Evolutionary conservation across 208 protist species (phyloP).

Genomic region (Leishmania major): DNA sequence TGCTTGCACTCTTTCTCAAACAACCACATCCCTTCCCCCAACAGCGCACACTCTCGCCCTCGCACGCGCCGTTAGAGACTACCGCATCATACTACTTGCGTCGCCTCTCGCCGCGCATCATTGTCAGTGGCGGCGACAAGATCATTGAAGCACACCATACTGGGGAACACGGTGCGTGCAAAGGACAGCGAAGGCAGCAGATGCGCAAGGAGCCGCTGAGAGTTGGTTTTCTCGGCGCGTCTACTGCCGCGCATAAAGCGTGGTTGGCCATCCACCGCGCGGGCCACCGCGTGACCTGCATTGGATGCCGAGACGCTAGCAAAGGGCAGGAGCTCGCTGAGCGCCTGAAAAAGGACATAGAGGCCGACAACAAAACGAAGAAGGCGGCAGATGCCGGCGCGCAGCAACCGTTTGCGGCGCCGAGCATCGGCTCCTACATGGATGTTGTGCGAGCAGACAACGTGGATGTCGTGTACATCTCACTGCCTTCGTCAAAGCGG

Average conservation of each 20-base stretch:
- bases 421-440: constrained; percentile 49
- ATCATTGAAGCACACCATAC: neutral
- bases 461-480: constrained; percentile 79
- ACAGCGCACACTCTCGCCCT: neutral
- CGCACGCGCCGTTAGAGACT: neutral
- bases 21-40: neutral
- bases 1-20: too few relatives aligned
- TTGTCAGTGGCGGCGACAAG: neutral
- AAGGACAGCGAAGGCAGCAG: neutral
- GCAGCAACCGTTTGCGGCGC: constrained; percentile 22
- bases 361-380: constrained; percentile 1
- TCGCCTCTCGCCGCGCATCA: neutral
- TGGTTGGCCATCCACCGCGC: constrained; percentile 49
- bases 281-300: constrained; percentile 39
- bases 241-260: constrained; percentile 38
- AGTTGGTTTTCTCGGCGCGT: constrained; percentile 56
- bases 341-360: constrained; percentile 23
- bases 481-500: constrained; percentile 52
- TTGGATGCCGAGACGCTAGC: constrained; percentile 48
- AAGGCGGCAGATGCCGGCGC: constrained; percentile 4
- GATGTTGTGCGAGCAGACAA: constrained; percentile 44
- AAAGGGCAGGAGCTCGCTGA: constrained; percentile 32
- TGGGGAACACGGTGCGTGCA: neutral
- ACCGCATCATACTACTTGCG: neutral
- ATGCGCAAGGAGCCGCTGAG: constrained; percentile 37